Conservation (phyloP, 164 flowering plant genomes). For the Dillenia suffruticosa region DNA sequence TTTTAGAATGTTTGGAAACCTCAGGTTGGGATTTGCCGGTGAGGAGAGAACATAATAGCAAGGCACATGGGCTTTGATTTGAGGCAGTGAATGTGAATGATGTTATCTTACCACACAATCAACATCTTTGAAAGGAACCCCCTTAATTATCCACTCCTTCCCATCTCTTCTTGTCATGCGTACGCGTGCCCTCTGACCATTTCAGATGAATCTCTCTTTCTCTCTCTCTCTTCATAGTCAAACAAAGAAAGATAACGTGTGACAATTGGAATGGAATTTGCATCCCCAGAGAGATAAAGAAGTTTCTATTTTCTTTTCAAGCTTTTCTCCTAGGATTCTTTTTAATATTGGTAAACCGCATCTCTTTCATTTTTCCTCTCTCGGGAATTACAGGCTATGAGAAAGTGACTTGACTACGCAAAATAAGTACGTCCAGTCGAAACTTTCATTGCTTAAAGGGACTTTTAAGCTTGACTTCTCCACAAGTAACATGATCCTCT, state of each 20-base stretch:
- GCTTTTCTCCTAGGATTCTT: slow-evolving; percentile 18
- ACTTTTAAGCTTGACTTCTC: too few relatives aligned
- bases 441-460: slow-evolving; percentile 14
- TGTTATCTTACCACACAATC: slow-evolving; percentile 40
- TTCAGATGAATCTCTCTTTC: slow-evolving; percentile 18
- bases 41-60: slow-evolving; percentile 18
- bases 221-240: slow-evolving; percentile 1
- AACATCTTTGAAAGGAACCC: slow-evolving; percentile 17
- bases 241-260: neutral
- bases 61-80: slow-evolving; percentile 31
- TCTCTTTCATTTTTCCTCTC: slow-evolving; percentile 14
- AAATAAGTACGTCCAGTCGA: slow-evolving; percentile 25
- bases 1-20: neutral
- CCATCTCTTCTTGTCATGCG: slow-evolving; percentile 12
- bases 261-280: slow-evolving; percentile 1
- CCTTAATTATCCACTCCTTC: slow-evolving; percentile 30
- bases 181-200: slow-evolving; percentile 10
- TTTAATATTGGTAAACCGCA: neutral
- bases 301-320: neutral
- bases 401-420: slow-evolving; percentile 15
- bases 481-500: too few relatives aligned
- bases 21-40: slow-evolving; percentile 4
- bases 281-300: slow-evolving; percentile 4
- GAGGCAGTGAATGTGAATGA: slow-evolving; percentile 17
- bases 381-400: slow-evolving; percentile 1